phyloP scores from a whole-genome alignment of 257 asterid genomes.

The Echium plantagineum region DNA sequence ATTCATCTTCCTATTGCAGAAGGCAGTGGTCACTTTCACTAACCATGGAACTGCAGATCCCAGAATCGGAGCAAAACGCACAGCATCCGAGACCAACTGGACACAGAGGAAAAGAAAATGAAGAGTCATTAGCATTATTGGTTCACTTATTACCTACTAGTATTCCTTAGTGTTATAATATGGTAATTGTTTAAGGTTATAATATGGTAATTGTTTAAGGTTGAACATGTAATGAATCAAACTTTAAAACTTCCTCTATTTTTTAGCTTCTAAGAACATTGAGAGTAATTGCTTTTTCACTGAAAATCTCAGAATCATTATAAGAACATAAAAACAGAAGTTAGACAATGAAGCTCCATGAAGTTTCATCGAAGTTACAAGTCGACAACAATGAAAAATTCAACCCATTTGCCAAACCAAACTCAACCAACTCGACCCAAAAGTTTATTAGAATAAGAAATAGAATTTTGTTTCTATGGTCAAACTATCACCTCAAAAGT shows the following conservation, averaged over 20 bases:
- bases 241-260: background rate
- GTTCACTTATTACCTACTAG: background rate
- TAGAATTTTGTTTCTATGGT: too few species aligned
- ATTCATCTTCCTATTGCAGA: conserved; percentile 11
- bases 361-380: too few species aligned
- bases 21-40: background rate
- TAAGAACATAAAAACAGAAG: too few species aligned
- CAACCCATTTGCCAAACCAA: too few species aligned
- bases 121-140: background rate
- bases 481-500: too few species aligned
- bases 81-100: conserved; percentile 5
- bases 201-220: background rate
- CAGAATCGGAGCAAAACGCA: conserved; percentile 9
- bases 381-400: too few species aligned
- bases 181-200: background rate
- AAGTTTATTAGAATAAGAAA: too few species aligned
- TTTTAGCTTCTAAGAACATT: too few species aligned
- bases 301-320: too few species aligned
- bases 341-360: too few species aligned
- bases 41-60: conserved; percentile 3
- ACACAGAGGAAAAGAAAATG: conserved; percentile 9
- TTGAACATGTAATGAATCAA: background rate
- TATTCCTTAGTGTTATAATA: background rate
- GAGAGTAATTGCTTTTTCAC: too few species aligned
- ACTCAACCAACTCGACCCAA: too few species aligned